phyloP scores from a whole-genome alignment of 2,329 filamentous ascomycete species.

The Lachnellula willkommii region DNA sequence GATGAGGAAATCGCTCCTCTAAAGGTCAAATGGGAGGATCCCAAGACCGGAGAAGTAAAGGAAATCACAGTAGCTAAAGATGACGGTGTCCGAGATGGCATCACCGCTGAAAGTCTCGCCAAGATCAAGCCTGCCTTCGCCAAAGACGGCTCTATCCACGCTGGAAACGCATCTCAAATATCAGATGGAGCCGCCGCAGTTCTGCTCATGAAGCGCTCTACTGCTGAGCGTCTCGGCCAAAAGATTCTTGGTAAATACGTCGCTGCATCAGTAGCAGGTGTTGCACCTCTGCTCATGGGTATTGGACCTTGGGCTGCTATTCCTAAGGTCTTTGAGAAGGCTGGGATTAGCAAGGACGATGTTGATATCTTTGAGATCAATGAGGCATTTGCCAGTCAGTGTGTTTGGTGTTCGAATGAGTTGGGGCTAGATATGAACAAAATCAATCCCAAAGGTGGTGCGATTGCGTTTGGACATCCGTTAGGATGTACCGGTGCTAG shows the following conservation, averaged over 20 bases:
- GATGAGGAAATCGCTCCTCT: constrained; percentile 85
- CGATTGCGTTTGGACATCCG: constrained; percentile 93
- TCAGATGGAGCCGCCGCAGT: constrained; percentile 94
- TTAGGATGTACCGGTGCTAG: constrained; percentile 90
- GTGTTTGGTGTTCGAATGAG: constrained; percentile 87
- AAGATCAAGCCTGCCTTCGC: constrained; percentile 91
- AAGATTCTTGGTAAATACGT: constrained; percentile 90
- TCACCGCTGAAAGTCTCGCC: constrained; percentile 79
- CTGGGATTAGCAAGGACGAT: constrained; percentile 79
- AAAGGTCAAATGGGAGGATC: constrained; percentile 81
- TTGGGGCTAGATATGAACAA: constrained; percentile 77
- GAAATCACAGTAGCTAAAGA: constrained; percentile 78
- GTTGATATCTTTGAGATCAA: constrained; percentile 99
- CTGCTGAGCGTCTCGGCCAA: constrained; percentile 82
- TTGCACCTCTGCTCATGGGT: constrained; percentile 92
- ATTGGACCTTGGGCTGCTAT: constrained; percentile 95
- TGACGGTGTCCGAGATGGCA: constrained; percentile 79
- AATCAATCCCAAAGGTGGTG: constrained; percentile 95
- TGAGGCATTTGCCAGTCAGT: constrained; percentile 95
- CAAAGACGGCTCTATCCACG: constrained; percentile 90
- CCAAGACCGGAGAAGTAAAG: constrained; percentile 81
- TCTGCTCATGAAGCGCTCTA: constrained; percentile 89
- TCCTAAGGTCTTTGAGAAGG: constrained; percentile 82
- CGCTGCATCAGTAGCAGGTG: constrained; percentile 76
- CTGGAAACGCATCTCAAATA: constrained; percentile 92